Evolutionary conservation across 2,329 filamentous ascomycete species (phyloP).

Genomic region (Aspergillus intermedius): DNA sequence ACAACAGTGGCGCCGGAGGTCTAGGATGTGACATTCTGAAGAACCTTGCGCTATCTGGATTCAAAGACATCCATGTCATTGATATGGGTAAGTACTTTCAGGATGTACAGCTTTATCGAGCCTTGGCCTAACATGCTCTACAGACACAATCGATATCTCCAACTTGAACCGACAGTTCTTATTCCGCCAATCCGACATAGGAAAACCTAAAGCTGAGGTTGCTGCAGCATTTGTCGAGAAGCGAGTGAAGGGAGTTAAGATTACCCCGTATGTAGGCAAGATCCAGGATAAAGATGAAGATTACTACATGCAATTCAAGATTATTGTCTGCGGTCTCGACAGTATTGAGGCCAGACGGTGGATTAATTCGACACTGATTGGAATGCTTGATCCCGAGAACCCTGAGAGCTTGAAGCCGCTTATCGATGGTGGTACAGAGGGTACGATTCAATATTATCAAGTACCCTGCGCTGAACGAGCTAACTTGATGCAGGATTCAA

Average conservation of each 20-base stretch:
- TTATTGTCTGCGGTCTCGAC: constrained; percentile 90
- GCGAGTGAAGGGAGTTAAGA: constrained; percentile 81
- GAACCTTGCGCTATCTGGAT: constrained; percentile 88
- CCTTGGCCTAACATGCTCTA: constrained; percentile 10
- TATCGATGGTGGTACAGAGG: constrained; percentile 94
- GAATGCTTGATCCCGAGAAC: constrained; percentile 78
- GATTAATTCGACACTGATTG: constrained; percentile 92
- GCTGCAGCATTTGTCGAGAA: constrained; percentile 87
- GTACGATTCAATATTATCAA: constrained; percentile 27
- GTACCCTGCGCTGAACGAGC: not conserved
- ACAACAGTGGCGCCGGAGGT: constrained; percentile 75
- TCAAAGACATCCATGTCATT: constrained; percentile 96
- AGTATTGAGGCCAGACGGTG: constrained; percentile 96
- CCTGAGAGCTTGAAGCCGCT: constrained; percentile 85
- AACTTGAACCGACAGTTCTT: constrained; percentile 97
- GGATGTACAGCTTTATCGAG: not conserved
- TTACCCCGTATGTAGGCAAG: constrained; percentile 86
- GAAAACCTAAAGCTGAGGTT: constrained; percentile 87
- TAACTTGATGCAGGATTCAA: constrained; percentile 66
- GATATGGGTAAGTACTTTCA: constrained; percentile 70
- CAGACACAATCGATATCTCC: constrained; percentile 96
- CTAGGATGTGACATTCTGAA: constrained; percentile 95
- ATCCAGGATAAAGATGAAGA: constrained; percentile 96
- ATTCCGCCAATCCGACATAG: constrained; percentile 85
- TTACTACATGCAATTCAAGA: constrained; percentile 95